These are phyloP conservation scores for Echium plantagineum DNA, from an alignment of 257 asterid species.

Conservation along the genomic window DNA sequence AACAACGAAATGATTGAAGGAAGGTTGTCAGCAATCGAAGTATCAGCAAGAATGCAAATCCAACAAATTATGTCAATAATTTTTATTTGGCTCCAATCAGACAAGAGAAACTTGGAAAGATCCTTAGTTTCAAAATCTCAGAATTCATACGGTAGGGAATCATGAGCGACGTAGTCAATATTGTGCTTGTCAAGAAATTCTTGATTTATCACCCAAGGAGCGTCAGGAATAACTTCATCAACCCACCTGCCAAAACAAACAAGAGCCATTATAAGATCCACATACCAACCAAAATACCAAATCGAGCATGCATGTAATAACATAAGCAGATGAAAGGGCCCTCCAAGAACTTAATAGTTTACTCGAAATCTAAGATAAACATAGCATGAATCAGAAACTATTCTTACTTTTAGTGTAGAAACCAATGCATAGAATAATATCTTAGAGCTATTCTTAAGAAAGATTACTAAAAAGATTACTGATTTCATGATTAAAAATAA, in stretches of 20 bases:
- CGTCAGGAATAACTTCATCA: conserved; percentile 96
- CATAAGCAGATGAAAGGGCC: too few relatives aligned
- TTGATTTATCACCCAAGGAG: conserved; percentile 89
- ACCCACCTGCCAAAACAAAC: conserved; percentile 66
- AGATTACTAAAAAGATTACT: not conserved
- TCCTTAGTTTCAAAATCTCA: not conserved
- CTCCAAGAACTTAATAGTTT: too few relatives aligned
- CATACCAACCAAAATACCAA: too few relatives aligned
- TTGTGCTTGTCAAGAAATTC: conserved; percentile 81
- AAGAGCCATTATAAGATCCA: conserved; percentile 6
- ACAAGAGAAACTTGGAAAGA: not conserved
- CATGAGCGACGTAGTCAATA: conserved; percentile 91
- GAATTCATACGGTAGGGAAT: conserved; percentile 84
- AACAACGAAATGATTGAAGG: not conserved
- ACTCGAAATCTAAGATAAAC: too few relatives aligned
- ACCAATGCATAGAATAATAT: not conserved
- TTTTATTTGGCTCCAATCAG: too few relatives aligned
- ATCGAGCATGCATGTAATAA: too few relatives aligned
- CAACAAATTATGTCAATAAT: too few relatives aligned
- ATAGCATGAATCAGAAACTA: too few relatives aligned
- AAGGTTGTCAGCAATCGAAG: too few relatives aligned
- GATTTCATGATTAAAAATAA: too few relatives aligned
- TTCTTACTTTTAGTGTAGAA: too few relatives aligned
- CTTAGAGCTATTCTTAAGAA: not conserved
- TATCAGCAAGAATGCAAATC: too few relatives aligned